Conservation (phyloP, 805 yeast species). For the Nakazawaea wyomingensis region DNA sequence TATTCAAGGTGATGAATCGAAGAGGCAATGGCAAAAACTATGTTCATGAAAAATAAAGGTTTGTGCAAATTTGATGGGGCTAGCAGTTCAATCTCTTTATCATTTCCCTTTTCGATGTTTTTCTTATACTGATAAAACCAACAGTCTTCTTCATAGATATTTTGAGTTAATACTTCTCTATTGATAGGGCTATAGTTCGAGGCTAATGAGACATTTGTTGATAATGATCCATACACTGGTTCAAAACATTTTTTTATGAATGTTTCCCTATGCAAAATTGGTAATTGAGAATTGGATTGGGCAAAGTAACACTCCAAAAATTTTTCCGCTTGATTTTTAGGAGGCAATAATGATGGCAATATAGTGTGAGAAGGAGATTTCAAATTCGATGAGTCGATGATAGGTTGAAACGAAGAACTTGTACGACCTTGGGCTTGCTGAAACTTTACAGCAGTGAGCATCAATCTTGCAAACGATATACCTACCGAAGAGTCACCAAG, state of each 20-base stretch:
- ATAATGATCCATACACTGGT: constrained; percentile 74
- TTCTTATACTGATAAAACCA: constrained; percentile 43
- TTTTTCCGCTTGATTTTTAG: constrained; percentile 64
- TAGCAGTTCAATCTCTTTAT: constrained; percentile 25
- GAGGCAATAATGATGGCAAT: constrained; percentile 53
- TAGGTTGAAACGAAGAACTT: constrained; percentile 10
- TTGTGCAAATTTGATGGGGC: constrained; percentile 46
- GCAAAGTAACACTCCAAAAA: constrained; percentile 64
- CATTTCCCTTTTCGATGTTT: constrained; percentile 22
- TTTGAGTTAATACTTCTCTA: constrained; percentile 22
- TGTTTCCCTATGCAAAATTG: constrained; percentile 76
- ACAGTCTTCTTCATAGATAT: constrained; percentile 30
- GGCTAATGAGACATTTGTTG: constrained; percentile 49
- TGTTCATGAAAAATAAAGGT: constrained; percentile 65
- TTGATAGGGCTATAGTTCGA: constrained; percentile 48
- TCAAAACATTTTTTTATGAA: constrained; percentile 62
- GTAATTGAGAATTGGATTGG: constrained; percentile 78
- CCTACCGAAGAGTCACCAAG: constrained; percentile 48
- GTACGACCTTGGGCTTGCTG: constrained; percentile 20
- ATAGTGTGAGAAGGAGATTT: constrained; percentile 19
- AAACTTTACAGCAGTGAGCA: constrained; percentile 73
- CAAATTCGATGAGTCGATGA: constrained; percentile 25
- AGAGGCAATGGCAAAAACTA: constrained; percentile 76
- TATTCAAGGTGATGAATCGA: constrained; percentile 68
- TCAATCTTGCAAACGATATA: constrained; percentile 69